A percentile compares a stretch with the other conserved stretches of the same genome.
Evolutionary conservation across 208 protist genomes (phyloP).

Genomic region (Spongospora subterranea): DNA sequence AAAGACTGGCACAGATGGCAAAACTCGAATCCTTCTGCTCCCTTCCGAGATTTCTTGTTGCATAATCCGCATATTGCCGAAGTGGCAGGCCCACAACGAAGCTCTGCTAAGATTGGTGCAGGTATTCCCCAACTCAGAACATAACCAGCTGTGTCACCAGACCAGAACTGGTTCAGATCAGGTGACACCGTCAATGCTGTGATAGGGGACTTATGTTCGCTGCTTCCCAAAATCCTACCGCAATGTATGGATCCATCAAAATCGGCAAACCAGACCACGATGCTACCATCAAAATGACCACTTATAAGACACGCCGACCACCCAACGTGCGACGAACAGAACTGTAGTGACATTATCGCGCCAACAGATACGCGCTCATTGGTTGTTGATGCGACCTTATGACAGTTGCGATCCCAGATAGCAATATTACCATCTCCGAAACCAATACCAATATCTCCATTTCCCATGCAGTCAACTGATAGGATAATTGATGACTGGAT

Average conservation of each 20-base stretch:
- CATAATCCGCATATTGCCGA: background rate
- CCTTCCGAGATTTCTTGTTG: background rate
- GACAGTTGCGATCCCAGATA: conserved; percentile 39
- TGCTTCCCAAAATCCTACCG: background rate
- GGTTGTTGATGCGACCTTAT: background rate
- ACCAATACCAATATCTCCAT: conserved; percentile 39
- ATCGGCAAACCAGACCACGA: background rate
- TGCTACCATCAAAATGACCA: background rate
- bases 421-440: background rate
- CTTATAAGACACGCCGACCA: conserved; percentile 3
- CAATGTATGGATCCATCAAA: background rate
- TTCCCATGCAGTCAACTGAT: background rate
- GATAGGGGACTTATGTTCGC: background rate
- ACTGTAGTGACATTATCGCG: background rate
- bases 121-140: conserved; percentile 6
- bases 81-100: background rate
- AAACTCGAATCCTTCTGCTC: background rate
- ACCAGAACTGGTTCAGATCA: conserved; percentile 29
- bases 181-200: background rate
- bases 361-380: background rate
- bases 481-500: background rate
- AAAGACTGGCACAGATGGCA: background rate
- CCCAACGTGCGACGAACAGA: background rate
- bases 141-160: background rate
- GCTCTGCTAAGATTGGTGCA: background rate